A percentile compares a stretch with the other conserved stretches of the same genome.
Evolutionary conservation across 495 filamentous ascomycete genomes (phyloP).

Genomic region (Cercophora scortea): DNA sequence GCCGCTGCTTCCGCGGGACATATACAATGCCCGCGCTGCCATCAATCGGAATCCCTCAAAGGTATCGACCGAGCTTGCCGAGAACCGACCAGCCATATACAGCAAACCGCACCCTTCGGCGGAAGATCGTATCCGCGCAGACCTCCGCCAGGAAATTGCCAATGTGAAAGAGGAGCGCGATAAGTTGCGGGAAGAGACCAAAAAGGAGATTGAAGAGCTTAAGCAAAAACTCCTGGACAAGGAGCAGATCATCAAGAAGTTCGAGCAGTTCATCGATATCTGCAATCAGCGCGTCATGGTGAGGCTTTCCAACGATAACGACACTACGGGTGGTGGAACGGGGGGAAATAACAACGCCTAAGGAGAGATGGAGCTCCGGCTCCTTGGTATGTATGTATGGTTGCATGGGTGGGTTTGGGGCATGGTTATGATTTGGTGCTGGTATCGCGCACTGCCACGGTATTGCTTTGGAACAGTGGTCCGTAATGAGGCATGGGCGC

Average conservation of each 20-base stretch:
- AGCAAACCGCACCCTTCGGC: conserved; percentile 47
- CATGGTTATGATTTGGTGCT: background rate
- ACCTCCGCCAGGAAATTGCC: conserved; percentile 43
- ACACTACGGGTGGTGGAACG: conserved; percentile 13
- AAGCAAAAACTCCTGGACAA: conserved; percentile 41
- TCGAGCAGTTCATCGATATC: conserved; percentile 54
- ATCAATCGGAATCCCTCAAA: conserved; percentile 51
- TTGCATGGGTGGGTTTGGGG: background rate
- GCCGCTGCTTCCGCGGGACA: conserved; percentile 46
- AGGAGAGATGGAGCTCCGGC: no score
- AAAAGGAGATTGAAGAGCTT: conserved; percentile 42
- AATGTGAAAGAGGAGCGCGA: conserved; percentile 40
- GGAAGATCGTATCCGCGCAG: conserved; percentile 47
- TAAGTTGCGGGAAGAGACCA: conserved; percentile 34
- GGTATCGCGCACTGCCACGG: no score
- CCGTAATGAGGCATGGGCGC: no score
- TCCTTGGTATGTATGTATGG: background rate
- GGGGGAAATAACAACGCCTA: background rate
- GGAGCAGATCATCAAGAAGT: conserved; percentile 46
- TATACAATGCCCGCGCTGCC: conserved; percentile 50
- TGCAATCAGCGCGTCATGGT: conserved; percentile 52
- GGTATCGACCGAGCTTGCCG: conserved; percentile 40
- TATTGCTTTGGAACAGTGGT: no score
- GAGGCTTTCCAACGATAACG: conserved; percentile 23
- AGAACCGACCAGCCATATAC: conserved; percentile 47